Base-by-base conservation (phyloP, 2,329 filamentous ascomycete genomes). In the Rutstroemia sp. region DNA sequence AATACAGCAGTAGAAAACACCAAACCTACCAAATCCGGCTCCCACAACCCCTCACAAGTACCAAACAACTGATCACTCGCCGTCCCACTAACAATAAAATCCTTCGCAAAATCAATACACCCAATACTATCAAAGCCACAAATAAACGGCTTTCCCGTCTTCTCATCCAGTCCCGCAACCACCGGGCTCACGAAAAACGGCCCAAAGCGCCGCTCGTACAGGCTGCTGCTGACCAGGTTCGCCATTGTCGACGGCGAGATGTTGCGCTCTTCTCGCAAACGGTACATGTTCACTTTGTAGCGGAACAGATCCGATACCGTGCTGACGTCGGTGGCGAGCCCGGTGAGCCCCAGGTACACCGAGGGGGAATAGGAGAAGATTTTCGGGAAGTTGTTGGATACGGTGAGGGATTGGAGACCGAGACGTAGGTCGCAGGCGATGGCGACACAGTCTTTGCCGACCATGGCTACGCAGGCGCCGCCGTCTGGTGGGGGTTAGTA, bases 271-370 rank as follows among this genome's bases (percentile, higher is more conserved):
- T 99, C 94, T 70, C 94, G 89, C 69, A 99, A 84, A 64, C 94
- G 89, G 83, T 99, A 99, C 89, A 99, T 95, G 83, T 99, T 99
- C 74, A 95, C 90, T 82, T 99, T 99, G 85, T 96, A 97, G 71
- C 94, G 91, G 83, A 99, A 95, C 65, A 97, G 87, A 76, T 99
- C 92, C 68, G 87, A 88, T 65, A 99, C 92, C 66, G 92, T 97
- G 63, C 83, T 83, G 63, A 99, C 91, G 73, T 99, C 94, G 67
- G 94, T 99, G 60, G 94, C 94, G 51, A 99, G 88, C 56, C 94
- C 94, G 4, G 94, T 97, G 60, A 99, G 85, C 56, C 94, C 94
- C 38, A 99, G 88, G 76, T 95, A 96, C 68, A 94, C 89, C 70
- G 92, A 89, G 70, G 90, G 91, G 0, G 46, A 48, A 81, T 95